Base-by-base conservation (phyloP, 2,329 filamentous ascomycete species). In the Alternaria postmessia region DNA sequence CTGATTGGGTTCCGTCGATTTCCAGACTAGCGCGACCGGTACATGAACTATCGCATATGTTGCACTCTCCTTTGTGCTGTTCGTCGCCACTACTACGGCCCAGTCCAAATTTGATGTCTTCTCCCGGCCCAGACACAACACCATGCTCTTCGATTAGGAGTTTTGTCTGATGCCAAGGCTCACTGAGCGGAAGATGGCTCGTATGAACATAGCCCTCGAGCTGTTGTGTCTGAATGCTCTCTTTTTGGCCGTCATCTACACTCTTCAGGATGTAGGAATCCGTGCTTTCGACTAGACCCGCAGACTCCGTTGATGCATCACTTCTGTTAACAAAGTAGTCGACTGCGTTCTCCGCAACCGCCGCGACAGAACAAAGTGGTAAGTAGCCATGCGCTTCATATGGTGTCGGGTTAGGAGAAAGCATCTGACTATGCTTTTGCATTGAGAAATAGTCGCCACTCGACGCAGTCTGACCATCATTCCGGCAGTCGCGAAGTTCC, bases 251-350 rank as follows among this genome's bases (percentile, higher is more conserved):
- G 11, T 5, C 11, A 5, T 30, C 28, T 11, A 18, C 26, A 6
- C 7, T 8, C 26, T 1, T 5, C 5, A 26, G 16, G 8, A 1
- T 12, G 7, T 0, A 6, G 4, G 3, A 47, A 11, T 6, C 12
- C 3, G 7, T 16, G 8, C 2, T 3, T 18, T 6, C 16, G 16
- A 0, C 7, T n/a, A 2, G 2, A 44, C 14, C 26, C 6, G 16
- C 2, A 8, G 36, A 38, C 1, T 28, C n/a, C 1, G 5, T 16
- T 11, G 43, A 1, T 3, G 5, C 28, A n/a, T 30, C 11, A n/a
- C 7, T 38, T 2, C 24, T 11, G 4, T 5, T 7, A 6, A 16
- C 26, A 7, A 49, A 49, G 32, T 49, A 36, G 14, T 49, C 30
- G 7, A 12, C 22, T 30, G n/a, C 12, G 4, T 36, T 11, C 0